Evolutionary conservation across 768 basidiomycete genomes (phyloP).

Genomic region (Tylopilus vinaceipallidus): DNA sequence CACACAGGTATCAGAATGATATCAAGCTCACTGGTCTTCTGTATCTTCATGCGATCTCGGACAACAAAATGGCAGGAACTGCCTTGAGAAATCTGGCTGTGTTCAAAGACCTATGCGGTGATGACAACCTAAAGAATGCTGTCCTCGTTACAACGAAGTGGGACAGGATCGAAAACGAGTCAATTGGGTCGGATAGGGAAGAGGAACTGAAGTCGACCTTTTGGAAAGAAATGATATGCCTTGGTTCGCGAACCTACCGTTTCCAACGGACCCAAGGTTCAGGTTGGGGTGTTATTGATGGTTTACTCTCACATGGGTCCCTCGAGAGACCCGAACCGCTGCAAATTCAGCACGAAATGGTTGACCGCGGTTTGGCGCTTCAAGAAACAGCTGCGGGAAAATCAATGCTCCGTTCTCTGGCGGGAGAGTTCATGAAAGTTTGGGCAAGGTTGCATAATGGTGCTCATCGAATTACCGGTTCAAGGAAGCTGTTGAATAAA

Average conservation of each 20-base stretch:
- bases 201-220: slow-evolving; percentile 9
- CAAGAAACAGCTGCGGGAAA: slow-evolving; percentile 16
- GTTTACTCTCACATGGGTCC: neutral
- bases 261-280: slow-evolving; percentile 11
- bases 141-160: slow-evolving; percentile 22
- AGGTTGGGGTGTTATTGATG: slow-evolving; percentile 11
- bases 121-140: slow-evolving; percentile 9
- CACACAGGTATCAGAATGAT: slow-evolving; percentile 6
- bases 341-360: slow-evolving; percentile 21
- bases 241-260: slow-evolving; percentile 12
- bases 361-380: slow-evolving; percentile 7
- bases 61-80: slow-evolving; percentile 9
- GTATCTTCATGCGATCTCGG: slow-evolving; percentile 15
- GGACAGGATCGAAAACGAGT: slow-evolving; percentile 5
- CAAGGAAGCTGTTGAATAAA: neutral
- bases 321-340: neutral
- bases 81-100: slow-evolving; percentile 8
- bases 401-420: slow-evolving; percentile 8
- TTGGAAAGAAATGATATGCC: slow-evolving; percentile 14
- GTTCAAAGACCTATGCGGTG: slow-evolving; percentile 13
- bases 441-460: slow-evolving; percentile 5
- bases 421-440: slow-evolving; percentile 3
- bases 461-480: neutral
- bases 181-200: slow-evolving; percentile 10
- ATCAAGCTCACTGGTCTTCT: slow-evolving; percentile 13